Evolutionary conservation across 2,329 filamentous ascomycete species (phyloP), one percentile per base, ranked within the genome.

Genomic region (Fusarium piperis): DNA sequence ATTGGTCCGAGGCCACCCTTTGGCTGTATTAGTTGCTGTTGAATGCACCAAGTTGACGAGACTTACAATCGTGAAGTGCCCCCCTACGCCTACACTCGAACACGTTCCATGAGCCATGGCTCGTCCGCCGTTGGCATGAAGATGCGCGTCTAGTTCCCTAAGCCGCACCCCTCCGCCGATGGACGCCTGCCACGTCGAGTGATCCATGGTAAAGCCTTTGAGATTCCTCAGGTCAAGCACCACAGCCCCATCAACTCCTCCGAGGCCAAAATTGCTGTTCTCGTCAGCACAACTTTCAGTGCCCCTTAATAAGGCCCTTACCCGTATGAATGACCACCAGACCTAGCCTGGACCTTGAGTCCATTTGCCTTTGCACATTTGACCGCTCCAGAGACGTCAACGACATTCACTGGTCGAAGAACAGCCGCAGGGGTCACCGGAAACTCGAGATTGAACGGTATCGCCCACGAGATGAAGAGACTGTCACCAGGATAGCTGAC

Each of bases 241-340:
- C 7, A 90, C 78, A 7, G 80, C 83, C 20, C 87, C 87, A 60
- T 87, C 82, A 12, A 81, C 79, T 9, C 87, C 88, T 2, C 87
- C 87, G 0, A 88, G 71, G 11, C 86, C 82, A 58, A 78, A 80
- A 65, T 83, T 83, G 16, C 81, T 83, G 28, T 46, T 52, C 15
- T 3, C 1, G 3, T 68, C 2, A 71, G 41, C 46, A 8, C 12
- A 11, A 11, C 9, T 10, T 28, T 7, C 5, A 16, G 1, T 1
- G 2, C 0, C 3, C 20, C 2, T 4, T 0, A 12, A 51, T 0
- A 6, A 1, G 6, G 0, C n/a, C 67, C 84, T 73, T 77, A 87
- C 86, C 83, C 89, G 69, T 90, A 92, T 0, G 89, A 91, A 74
- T 92, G 90, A 0, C 90, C 90, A 5, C 90, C 90, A 2, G 88